phyloP scores from a whole-genome alignment of 495 filamentous ascomycete genomes.

The Evernia prunastri region DNA sequence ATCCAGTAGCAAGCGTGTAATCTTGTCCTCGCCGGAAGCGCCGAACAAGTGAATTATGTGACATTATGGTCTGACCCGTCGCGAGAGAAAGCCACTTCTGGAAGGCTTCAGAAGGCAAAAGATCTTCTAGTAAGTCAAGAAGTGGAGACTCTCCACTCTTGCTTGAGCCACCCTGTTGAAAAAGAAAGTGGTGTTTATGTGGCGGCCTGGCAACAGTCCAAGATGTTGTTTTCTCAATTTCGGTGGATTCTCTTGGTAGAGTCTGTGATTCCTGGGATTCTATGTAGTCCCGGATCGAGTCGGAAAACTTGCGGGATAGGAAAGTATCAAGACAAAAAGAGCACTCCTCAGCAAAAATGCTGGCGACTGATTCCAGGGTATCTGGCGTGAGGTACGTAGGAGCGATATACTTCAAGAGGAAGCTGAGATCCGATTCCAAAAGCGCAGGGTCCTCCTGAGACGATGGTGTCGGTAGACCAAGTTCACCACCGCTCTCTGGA shows the following conservation, averaged over 20 bases:
- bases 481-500: conserved; percentile 38
- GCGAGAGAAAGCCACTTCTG: conserved; percentile 78
- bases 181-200: conserved; percentile 92
- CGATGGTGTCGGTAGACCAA: conserved; percentile 24
- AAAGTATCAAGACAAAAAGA: conserved; percentile 73
- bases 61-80: conserved; percentile 58
- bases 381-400: conserved; percentile 92
- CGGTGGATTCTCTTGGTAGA: conserved; percentile 38
- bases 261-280: conserved; percentile 52
- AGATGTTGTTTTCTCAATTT: conserved; percentile 49
- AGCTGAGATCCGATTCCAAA: conserved; percentile 69
- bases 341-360: conserved; percentile 72
- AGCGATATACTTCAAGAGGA: conserved; percentile 80
- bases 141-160: conserved; percentile 48
- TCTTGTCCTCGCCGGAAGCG: conserved; percentile 82
- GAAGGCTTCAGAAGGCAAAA: conserved; percentile 84
- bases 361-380: conserved; percentile 73
- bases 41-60: conserved; percentile 64
- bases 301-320: conserved; percentile 67
- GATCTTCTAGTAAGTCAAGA: conserved; percentile 64
- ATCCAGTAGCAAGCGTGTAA: conserved; percentile 84
- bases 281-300: conserved; percentile 60
- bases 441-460: conserved; percentile 48
- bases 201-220: conserved; percentile 82
- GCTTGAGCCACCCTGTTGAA: conserved; percentile 50